Evolutionary conservation across 2,329 filamentous ascomycete species (phyloP).

Genomic region (Acrocalymma vagum): DNA sequence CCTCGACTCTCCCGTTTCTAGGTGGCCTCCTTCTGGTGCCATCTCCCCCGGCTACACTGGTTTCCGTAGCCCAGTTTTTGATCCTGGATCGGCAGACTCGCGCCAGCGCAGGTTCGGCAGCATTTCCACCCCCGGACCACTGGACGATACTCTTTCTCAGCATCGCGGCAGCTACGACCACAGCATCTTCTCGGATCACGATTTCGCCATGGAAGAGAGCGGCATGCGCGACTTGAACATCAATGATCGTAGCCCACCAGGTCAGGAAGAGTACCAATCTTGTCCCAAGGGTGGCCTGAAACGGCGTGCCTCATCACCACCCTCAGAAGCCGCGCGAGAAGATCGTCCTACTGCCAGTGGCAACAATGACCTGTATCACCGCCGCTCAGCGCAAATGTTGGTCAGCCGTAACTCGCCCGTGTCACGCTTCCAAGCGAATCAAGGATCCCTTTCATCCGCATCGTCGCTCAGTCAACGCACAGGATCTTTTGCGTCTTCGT

Average conservation of each 20-base stretch:
- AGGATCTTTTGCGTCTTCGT: slow-evolving; percentile 69
- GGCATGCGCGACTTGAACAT: slow-evolving; percentile 61
- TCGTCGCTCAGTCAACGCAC: slow-evolving; percentile 69
- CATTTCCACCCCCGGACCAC: slow-evolving; percentile 54
- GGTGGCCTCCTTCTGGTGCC: slow-evolving; percentile 52
- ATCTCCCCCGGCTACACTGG: slow-evolving; percentile 53
- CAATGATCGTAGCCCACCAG: slow-evolving; percentile 60
- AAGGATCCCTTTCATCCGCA: slow-evolving; percentile 71
- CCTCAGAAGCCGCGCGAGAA: slow-evolving; percentile 61
- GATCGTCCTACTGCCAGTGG: slow-evolving; percentile 54
- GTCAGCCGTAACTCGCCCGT: slow-evolving; percentile 63
- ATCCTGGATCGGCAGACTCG: slow-evolving; percentile 37
- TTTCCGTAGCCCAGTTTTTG: slow-evolving; percentile 53
- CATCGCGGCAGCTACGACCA: slow-evolving; percentile 71
- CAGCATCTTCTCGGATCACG: slow-evolving; percentile 59
- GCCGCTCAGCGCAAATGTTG: slow-evolving; percentile 64
- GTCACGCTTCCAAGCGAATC: slow-evolving; percentile 63
- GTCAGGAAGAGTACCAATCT: slow-evolving; percentile 53
- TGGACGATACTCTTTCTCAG: slow-evolving; percentile 62
- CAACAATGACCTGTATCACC: slow-evolving; percentile 60
- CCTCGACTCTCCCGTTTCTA: slow-evolving; percentile 49
- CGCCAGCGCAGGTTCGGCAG: slow-evolving; percentile 56
- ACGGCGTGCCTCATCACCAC: slow-evolving; percentile 70
- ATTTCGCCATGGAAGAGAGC: slow-evolving; percentile 63
- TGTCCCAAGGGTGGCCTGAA: slow-evolving; percentile 65